These are phyloP conservation scores for Pseudomonodictys pantanalensis DNA, from an alignment of 495 filamentous ascomycete genomes.

Conservation along the genomic window DNA sequence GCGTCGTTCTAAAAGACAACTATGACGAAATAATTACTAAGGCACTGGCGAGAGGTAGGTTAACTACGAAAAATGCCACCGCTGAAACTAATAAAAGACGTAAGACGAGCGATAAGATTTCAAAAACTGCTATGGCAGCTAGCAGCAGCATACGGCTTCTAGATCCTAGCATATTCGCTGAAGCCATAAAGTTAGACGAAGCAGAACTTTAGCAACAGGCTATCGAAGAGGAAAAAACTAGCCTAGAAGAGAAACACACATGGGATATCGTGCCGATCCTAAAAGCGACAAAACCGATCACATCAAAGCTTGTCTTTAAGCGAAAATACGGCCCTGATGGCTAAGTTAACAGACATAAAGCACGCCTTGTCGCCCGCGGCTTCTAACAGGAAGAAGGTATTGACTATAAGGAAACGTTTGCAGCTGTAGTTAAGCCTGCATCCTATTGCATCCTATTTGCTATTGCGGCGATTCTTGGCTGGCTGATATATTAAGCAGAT, in stretches of 20 bases:
- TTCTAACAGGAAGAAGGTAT: constrained; percentile 40
- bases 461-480: constrained; percentile 25
- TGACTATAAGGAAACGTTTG: constrained; percentile 46
- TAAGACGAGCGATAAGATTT: neutral
- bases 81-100: neutral
- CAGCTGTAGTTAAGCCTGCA: constrained; percentile 44
- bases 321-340: constrained; percentile 37
- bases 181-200: neutral
- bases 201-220: neutral
- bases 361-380: constrained; percentile 37
- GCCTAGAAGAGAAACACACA: neutral
- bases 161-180: neutral
- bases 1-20: neutral
- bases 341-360: constrained; percentile 38
- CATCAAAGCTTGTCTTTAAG: constrained; percentile 33
- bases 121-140: neutral
- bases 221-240: neutral
- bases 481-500: constrained; percentile 38
- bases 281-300: neutral
- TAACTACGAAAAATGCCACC: neutral
- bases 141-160: neutral
- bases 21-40: neutral
- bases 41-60: neutral
- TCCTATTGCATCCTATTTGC: constrained; percentile 38
- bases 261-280: neutral